Conservation (phyloP, 768 basidiomycete genomes). For the Mycena galopus region DNA sequence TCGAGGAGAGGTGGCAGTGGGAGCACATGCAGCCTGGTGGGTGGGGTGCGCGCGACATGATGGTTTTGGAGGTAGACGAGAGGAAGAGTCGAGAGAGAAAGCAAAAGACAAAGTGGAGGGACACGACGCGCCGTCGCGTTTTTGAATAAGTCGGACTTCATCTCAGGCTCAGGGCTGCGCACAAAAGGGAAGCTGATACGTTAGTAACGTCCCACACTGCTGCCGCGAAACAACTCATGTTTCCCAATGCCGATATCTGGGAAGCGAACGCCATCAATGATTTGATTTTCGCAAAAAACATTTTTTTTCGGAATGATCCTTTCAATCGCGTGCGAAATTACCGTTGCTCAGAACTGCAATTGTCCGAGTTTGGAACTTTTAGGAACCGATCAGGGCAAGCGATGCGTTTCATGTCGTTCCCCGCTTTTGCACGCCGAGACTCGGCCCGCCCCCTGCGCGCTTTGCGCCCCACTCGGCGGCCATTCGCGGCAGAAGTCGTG, state of each 20-base stretch:
- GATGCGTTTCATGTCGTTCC: slow-evolving; percentile 18
- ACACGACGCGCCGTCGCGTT: slow-evolving; percentile 6
- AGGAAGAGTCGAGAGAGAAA: not conserved
- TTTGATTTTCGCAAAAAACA: slow-evolving; percentile 18
- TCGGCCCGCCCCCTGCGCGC: not conserved
- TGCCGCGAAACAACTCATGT: slow-evolving; percentile 27
- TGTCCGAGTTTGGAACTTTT: slow-evolving; percentile 16
- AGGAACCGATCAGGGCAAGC: slow-evolving; percentile 31
- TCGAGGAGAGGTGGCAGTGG: slow-evolving; percentile 33
- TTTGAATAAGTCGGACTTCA: slow-evolving; percentile 26
- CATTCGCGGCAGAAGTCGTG: slow-evolving; percentile 7
- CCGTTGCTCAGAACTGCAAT: slow-evolving; percentile 31
- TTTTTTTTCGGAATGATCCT: slow-evolving; percentile 31
- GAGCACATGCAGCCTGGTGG: slow-evolving; percentile 32
- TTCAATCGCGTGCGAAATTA: not conserved
- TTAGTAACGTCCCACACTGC: slow-evolving; percentile 22
- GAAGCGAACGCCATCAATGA: slow-evolving; percentile 29
- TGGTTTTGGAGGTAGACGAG: not conserved
- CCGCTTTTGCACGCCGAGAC: not conserved
- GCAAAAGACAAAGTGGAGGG: not conserved
- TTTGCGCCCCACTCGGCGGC: slow-evolving; percentile 8
- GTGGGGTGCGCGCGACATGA: slow-evolving; percentile 28
- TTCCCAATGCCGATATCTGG: slow-evolving; percentile 28
- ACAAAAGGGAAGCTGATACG: slow-evolving; percentile 29
- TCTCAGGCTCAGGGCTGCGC: slow-evolving; percentile 35